Conservation (phyloP, 345 rosid species). For the Pelargonium nanum region DNA sequence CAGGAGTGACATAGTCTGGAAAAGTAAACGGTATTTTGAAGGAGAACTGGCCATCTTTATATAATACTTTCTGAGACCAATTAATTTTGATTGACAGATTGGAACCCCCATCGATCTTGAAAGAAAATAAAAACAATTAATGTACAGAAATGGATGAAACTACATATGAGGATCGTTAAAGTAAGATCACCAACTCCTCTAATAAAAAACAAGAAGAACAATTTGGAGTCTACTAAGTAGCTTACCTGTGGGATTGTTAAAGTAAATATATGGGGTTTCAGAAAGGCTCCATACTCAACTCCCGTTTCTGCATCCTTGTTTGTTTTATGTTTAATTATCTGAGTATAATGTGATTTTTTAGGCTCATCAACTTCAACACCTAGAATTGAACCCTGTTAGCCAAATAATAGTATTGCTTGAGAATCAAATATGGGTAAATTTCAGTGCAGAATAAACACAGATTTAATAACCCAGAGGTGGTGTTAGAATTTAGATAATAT, state of each 20-base stretch:
- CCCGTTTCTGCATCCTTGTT: constrained; percentile 31
- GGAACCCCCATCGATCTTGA: constrained; percentile 83
- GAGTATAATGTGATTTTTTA: constrained; percentile 48
- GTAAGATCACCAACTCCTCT: no score
- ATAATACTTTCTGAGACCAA: constrained; percentile 73
- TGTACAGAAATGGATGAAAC: not conserved
- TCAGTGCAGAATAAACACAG: not conserved
- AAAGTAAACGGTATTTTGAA: constrained; percentile 64
- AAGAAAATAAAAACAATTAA: constrained; percentile 1
- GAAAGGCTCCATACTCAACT: constrained; percentile 48
- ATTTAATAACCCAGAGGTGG: not conserved
- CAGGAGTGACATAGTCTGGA: constrained; percentile 79
- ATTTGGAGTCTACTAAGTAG: no score
- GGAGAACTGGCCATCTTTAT: constrained; percentile 43
- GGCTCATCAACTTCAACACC: constrained; percentile 80
- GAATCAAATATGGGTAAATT: constrained; percentile 7
- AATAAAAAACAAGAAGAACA: not conserved
- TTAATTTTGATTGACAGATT: constrained; percentile 49
- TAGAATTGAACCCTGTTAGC: constrained; percentile 96
- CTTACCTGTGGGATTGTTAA: constrained; percentile 64
- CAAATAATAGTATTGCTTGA: constrained; percentile 37
- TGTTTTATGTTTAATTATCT: constrained; percentile 33
- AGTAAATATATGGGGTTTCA: constrained; percentile 63
- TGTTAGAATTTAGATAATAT: not conserved
- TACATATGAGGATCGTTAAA: not conserved